Evolutionary conservation across 164 flowering plant genomes (phyloP).

Genomic region (Nelumbo lutea): DNA sequence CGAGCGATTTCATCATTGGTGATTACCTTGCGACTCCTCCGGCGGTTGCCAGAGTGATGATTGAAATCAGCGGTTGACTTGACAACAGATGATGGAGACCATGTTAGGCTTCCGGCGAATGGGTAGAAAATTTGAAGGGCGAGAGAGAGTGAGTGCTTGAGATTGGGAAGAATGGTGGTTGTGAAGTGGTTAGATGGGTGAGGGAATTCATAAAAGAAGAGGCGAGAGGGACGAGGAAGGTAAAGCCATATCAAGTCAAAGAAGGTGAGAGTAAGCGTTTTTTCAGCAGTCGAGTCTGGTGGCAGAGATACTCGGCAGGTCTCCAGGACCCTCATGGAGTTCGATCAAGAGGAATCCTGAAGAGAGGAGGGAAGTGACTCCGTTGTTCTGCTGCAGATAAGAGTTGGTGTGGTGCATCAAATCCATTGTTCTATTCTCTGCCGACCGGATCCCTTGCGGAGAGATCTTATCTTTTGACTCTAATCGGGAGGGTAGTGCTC

Average conservation of each 20-base stretch:
- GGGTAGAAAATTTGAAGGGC: constrained; percentile 25
- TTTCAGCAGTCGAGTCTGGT: neutral
- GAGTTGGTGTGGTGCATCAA: too few relatives aligned
- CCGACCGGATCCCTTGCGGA: too few relatives aligned
- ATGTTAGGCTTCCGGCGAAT: constrained; percentile 19
- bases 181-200: neutral
- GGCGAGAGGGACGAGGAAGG: neutral
- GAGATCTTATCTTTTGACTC: too few relatives aligned
- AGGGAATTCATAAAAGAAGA: neutral
- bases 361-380: too few relatives aligned
- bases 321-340: constrained; percentile 2
- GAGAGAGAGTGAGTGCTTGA: constrained; percentile 26
- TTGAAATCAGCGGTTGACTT: constrained; percentile 7
- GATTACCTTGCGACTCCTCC: too few relatives aligned
- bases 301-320: constrained; percentile 11
- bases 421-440: too few relatives aligned
- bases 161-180: constrained; percentile 7
- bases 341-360: too few relatives aligned
- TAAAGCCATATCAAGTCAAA: constrained; percentile 5
- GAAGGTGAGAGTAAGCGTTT: constrained; percentile 15
- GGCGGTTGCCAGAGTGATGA: neutral
- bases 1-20: too few relatives aligned
- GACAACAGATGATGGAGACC: constrained; percentile 16
- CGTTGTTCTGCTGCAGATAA: too few relatives aligned
- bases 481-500: too few relatives aligned